phyloP scores from a whole-genome alignment of 2,329 filamentous ascomycete species.

The Pseudofabraea citricarpa region DNA sequence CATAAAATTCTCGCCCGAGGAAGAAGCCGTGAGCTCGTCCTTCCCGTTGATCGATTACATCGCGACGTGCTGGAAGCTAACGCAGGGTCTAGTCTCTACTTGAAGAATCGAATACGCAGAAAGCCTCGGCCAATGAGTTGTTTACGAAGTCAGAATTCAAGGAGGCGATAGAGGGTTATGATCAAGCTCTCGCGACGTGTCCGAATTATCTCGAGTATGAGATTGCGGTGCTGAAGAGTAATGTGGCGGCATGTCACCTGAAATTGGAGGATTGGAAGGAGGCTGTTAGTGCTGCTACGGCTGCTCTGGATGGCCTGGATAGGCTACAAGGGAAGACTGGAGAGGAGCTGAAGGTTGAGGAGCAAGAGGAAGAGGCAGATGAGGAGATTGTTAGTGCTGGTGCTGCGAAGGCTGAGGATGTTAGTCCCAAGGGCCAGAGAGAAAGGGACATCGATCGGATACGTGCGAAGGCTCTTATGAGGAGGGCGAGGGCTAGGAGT shows the following conservation, averaged over 20 bases:
- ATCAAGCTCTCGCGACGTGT: conserved; percentile 71
- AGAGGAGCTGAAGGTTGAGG: conserved; percentile 27
- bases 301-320: conserved; percentile 69
- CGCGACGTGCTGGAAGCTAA: neutral
- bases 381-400: conserved; percentile 58
- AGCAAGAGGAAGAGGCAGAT: conserved; percentile 43
- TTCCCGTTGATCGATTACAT: too few species aligned
- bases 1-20: conserved; percentile 33
- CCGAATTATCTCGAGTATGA: conserved; percentile 86
- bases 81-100: conserved; percentile 53
- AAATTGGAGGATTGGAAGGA: conserved; percentile 84
- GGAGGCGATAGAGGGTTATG: conserved; percentile 77
- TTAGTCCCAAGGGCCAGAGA: conserved; percentile 28
- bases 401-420: conserved; percentile 42
- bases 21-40: conserved; percentile 34
- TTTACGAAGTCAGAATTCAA: conserved; percentile 70
- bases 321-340: conserved; percentile 41
- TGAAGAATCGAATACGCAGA: conserved; percentile 66
- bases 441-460: conserved; percentile 68
- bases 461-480: conserved; percentile 73
- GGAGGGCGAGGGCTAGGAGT: conserved; percentile 40
- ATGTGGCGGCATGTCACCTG: conserved; percentile 83
- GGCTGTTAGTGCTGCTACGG: conserved; percentile 68
- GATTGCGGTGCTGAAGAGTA: conserved; percentile 79
- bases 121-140: conserved; percentile 72